Percentiles rank a stretch among this genome's conserved stretches.
These are phyloP conservation scores for Cyberlindnera mycetangii DNA, from an alignment of 805 yeast genomes.

Conservation along the genomic window DNA sequence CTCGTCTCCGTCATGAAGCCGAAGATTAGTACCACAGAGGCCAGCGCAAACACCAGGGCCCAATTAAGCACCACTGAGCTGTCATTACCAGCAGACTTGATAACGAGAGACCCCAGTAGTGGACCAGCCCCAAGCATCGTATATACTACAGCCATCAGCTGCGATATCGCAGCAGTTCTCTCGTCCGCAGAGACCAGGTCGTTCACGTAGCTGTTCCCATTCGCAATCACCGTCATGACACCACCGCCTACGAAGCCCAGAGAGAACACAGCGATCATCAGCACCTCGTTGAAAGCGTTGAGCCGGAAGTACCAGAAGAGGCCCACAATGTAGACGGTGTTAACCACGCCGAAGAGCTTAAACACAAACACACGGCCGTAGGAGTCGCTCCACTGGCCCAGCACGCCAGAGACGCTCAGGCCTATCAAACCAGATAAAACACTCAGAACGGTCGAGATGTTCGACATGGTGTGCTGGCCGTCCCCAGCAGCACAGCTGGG, in stretches of 20 bases:
- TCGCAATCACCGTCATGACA: constrained; percentile 25
- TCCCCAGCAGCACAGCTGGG: not conserved
- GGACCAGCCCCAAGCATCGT: constrained; percentile 25
- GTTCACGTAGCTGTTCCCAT: constrained; percentile 25
- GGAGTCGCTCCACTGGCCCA: constrained; percentile 25
- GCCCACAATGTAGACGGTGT: constrained; percentile 11
- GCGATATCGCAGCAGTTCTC: constrained; percentile 19
- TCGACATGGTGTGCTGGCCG: constrained; percentile 17
- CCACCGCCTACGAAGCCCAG: constrained; percentile 24
- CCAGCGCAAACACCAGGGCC: constrained; percentile 10
- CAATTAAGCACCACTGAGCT: constrained; percentile 7
- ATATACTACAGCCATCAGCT: constrained; percentile 25
- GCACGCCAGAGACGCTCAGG: constrained; percentile 21
- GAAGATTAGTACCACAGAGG: constrained; percentile 8
- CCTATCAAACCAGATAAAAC: constrained; percentile 23
- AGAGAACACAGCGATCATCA: constrained; percentile 14
- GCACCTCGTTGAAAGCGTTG: constrained; percentile 5
- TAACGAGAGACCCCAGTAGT: constrained; percentile 21
- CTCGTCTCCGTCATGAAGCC: constrained; percentile 17
- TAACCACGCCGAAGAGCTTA: constrained; percentile 18
- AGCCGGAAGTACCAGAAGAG: constrained; percentile 18
- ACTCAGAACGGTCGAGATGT: constrained; percentile 19
- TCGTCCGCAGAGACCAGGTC: constrained; percentile 20
- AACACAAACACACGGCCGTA: constrained; percentile 25
- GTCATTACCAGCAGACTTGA: constrained; percentile 12